A percentile compares a stretch with the other conserved stretches of the same genome.
Evolutionary conservation across 495 filamentous ascomycete genomes (phyloP).

Genomic region (Podospora appendiculata): DNA sequence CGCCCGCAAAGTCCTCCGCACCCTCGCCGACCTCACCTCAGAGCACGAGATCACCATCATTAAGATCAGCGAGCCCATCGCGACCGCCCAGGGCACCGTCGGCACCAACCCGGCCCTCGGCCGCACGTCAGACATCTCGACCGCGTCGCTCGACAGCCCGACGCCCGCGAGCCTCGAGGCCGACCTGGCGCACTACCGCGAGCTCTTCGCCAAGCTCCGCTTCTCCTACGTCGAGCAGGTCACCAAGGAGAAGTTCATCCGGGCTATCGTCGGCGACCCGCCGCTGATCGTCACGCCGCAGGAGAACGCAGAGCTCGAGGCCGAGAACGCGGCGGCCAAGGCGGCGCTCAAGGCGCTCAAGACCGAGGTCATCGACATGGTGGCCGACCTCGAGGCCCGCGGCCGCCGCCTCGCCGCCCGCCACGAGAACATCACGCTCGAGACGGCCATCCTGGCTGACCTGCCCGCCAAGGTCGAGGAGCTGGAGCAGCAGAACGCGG

Average conservation of each 20-base stretch:
- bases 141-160: conserved; percentile 53
- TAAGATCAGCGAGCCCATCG: conserved; percentile 68
- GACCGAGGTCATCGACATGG: conserved; percentile 64
- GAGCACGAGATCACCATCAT: conserved; percentile 60
- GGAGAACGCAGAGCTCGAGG: conserved; percentile 78
- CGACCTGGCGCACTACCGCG: conserved; percentile 84
- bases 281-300: conserved; percentile 72
- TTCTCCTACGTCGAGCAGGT: conserved; percentile 87
- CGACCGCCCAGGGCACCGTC: conserved; percentile 30
- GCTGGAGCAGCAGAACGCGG: conserved; percentile 51
- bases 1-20: conserved; percentile 19
- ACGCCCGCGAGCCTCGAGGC: conserved; percentile 72
- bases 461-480: conserved; percentile 58
- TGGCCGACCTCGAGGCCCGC: conserved; percentile 61
- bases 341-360: conserved; percentile 70
- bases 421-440: conserved; percentile 57
- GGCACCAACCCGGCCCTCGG: conserved; percentile 24
- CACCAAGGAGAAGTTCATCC: conserved; percentile 74
- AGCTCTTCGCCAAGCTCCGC: conserved; percentile 91
- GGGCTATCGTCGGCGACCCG: conserved; percentile 74
- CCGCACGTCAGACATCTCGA: conserved; percentile 64
- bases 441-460: conserved; percentile 47
- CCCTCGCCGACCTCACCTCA: conserved; percentile 28
- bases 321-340: conserved; percentile 61
- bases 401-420: conserved; percentile 49